Base-by-base conservation (phyloP, 2,329 filamentous ascomycete species). In the Hypoxylon sp. region DNA sequence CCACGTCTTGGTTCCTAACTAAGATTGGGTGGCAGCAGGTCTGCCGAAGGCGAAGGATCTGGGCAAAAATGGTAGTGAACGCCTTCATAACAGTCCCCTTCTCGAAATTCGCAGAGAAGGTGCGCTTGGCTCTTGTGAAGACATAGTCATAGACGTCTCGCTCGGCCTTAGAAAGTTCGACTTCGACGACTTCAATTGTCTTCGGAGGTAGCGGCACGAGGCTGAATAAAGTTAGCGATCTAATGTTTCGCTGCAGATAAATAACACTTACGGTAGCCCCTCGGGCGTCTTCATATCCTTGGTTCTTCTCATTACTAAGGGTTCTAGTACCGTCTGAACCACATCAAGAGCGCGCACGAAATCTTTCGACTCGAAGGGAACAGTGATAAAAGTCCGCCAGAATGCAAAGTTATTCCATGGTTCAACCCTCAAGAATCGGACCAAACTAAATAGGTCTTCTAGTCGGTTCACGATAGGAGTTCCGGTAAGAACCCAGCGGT, bases 361-460 rank as follows among this genome's bases (percentile, higher is more conserved):
- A 67, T 99, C 91, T 69, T 95, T 95, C 0, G 93, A 94, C 76
- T 99, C 95, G 68, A 99, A 99, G 0, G 95, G 95, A 1, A 97
- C 90, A 0, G 95, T 99, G 73, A 99, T 98, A 76, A 99, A 99
- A 0, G 95, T 98, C 75, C 94, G 94, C 95, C 95, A 99, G 79
- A 97, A 99, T 0, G 94, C 97, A 77, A 99, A 99, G 76, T 98
- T 98, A 73, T 91, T 95, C 95, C 95, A 99, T 0, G 95, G 95
- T 75, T 98, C 94, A 3, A 99, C 95, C 59, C 92, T 89, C 10
- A 99, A 81, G 78, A 98, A 99, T 2, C 92, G 89, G 11, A 98
- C 92, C 37, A 99, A 80, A 73, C 92, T 97, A 79, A 97, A 98
- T 13, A 99, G 81, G 77, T 98, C 95, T 76, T 98, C 94, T 0